Conservation (phyloP, 176 grass and related monocot species). For the Eragrostis curvula region DNA sequence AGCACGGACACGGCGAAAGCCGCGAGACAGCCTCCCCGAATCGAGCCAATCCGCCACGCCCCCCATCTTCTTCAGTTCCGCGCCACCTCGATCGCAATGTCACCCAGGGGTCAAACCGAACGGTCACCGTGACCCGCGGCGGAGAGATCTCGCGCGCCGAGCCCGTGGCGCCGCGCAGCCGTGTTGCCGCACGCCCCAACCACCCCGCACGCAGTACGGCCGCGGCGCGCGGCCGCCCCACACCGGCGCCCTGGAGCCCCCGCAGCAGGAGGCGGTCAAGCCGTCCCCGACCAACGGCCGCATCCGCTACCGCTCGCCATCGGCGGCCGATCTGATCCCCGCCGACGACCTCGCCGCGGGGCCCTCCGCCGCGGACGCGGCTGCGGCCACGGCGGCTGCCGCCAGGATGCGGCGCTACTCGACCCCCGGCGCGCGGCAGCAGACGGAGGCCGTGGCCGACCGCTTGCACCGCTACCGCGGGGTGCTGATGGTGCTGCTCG, state of each 20-base stretch:
- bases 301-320: constrained; percentile 88
- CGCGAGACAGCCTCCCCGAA: background rate
- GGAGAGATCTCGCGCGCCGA: constrained; percentile 36
- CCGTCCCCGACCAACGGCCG: constrained; percentile 71
- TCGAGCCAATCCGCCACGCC: constrained; percentile 13
- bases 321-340: constrained; percentile 66
- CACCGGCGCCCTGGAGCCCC: constrained; percentile 63
- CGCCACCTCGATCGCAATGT: constrained; percentile 45
- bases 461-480: constrained; percentile 77
- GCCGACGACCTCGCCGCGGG: constrained; percentile 45
- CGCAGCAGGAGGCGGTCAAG: constrained; percentile 70
- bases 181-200: background rate
- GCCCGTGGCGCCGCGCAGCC: constrained; percentile 11
- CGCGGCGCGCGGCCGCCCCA: constrained; percentile 47
- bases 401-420: constrained; percentile 78
- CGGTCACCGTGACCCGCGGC: constrained; percentile 41
- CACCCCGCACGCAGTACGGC: constrained; percentile 29
- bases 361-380: constrained; percentile 39
- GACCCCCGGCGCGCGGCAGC: constrained; percentile 46
- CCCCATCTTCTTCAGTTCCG: background rate
- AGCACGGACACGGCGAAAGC: constrained; percentile 24
- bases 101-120: constrained; percentile 25
- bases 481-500: constrained; percentile 68
- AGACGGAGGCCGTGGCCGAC: constrained; percentile 60
- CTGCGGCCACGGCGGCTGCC: constrained; percentile 26